phyloP scores from a whole-genome alignment of 2,329 filamentous ascomycete species.

The Lomentospora prolificans region DNA sequence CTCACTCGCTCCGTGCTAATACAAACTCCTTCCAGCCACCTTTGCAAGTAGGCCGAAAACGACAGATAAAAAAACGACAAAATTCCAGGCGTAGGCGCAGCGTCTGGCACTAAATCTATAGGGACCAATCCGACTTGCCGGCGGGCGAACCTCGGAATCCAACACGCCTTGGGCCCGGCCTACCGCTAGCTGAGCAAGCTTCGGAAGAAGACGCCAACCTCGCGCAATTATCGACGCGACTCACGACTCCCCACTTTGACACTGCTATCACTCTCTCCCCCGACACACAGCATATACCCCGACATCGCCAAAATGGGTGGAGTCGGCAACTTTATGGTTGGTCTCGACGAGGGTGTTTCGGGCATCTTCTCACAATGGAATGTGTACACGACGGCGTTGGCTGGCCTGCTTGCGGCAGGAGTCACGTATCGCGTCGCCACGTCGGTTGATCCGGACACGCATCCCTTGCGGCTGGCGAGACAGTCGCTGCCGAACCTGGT shows the following conservation, averaged over 20 bases:
- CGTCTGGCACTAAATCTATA: too few species aligned
- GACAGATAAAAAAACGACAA: too few species aligned
- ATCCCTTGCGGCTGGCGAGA: conserved; percentile 80
- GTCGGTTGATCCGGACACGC: conserved; percentile 74
- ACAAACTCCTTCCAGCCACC: too few species aligned
- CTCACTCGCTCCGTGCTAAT: too few species aligned
- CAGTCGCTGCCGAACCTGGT: conserved; percentile 73
- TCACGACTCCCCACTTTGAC: too few species aligned
- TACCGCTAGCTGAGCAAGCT: too few species aligned
- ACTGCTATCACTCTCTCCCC: not conserved
- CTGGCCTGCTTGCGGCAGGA: conserved; percentile 54
- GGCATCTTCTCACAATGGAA: conserved; percentile 73
- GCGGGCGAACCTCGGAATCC: not conserved
- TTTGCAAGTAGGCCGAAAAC: too few species aligned
- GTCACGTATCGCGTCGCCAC: conserved; percentile 62
- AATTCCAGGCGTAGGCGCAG: too few species aligned
- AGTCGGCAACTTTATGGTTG: conserved; percentile 41
- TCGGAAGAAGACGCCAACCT: too few species aligned
- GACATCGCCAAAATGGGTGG: too few species aligned
- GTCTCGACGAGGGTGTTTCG: conserved; percentile 54
- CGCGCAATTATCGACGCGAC: too few species aligned
- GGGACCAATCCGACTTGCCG: too few species aligned
- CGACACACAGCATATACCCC: conserved; percentile 8
- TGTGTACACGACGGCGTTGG: conserved; percentile 61
- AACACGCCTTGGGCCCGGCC: not conserved